Conservation (phyloP, 768 basidiomycete genomes). For the Pleurotus tuber-regium region DNA sequence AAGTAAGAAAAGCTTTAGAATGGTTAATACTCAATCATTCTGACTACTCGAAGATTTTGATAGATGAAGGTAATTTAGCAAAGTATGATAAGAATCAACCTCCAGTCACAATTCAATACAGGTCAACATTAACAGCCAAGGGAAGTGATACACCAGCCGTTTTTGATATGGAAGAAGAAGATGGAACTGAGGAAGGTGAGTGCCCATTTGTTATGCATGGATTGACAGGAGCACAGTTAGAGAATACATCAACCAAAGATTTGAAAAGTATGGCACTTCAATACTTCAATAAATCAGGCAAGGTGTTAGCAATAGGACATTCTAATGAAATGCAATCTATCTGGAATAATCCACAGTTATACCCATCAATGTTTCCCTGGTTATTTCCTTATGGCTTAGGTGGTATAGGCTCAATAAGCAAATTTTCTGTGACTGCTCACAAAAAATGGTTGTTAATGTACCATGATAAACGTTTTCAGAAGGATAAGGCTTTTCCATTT, state of each 20-base stretch:
- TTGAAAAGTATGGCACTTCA: constrained; percentile 4
- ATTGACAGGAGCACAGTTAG: not conserved
- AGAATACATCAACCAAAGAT: not conserved
- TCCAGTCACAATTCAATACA: no score
- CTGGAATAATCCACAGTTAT: no score
- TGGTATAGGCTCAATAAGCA: constrained; percentile 20
- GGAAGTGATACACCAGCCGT: no score
- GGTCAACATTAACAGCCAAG: no score
- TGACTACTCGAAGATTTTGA: no score
- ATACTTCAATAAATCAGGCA: no score
- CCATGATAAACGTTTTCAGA: not conserved
- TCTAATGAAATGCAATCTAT: constrained; percentile 23
- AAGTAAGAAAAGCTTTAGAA: no score
- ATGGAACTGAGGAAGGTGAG: no score
- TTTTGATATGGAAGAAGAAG: no score
- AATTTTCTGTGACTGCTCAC: not conserved
- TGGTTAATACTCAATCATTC: no score
- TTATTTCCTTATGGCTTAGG: constrained; percentile 36
- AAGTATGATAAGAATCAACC: no score
- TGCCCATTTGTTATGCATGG: constrained; percentile 24
- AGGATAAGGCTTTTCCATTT: not conserved
- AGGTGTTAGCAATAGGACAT: constrained; percentile 21
- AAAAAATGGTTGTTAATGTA: not conserved
- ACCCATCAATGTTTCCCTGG: constrained; percentile 33
- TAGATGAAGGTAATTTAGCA: no score